phyloP scores from a whole-genome alignment of 345 rosid genomes.

The Stellera chamaejasme region DNA sequence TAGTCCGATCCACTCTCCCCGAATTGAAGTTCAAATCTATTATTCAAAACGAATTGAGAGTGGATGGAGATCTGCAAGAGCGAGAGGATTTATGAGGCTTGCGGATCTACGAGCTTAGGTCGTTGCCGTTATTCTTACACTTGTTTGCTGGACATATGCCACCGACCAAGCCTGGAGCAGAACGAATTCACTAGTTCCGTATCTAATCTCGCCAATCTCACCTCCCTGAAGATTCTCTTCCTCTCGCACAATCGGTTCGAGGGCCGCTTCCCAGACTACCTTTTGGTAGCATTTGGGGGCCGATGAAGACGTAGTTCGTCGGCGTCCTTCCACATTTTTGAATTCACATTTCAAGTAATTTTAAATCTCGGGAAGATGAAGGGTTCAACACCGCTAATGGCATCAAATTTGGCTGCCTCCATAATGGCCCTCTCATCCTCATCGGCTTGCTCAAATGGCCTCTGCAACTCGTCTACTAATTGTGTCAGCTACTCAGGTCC shows the following conservation, averaged over 20 bases:
- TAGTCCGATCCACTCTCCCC: no score
- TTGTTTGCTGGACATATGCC: no score
- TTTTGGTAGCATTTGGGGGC: slow-evolving; percentile 24
- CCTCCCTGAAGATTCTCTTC: slow-evolving; percentile 67
- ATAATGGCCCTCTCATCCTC: slow-evolving; percentile 39
- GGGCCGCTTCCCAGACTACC: slow-evolving; percentile 55
- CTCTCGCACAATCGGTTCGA: slow-evolving; percentile 59
- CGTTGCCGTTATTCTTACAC: no score
- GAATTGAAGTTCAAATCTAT: no score
- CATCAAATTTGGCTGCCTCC: slow-evolving; percentile 40
- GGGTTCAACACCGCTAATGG: slow-evolving; percentile 31
- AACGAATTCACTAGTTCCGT: slow-evolving; percentile 54
- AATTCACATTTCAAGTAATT: not conserved
- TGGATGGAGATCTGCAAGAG: no score
- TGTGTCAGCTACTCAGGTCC: no score
- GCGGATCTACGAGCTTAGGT: no score
- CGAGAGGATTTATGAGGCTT: no score
- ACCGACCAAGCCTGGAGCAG: slow-evolving; percentile 37
- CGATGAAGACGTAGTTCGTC: slow-evolving; percentile 21
- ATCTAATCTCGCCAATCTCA: slow-evolving; percentile 58
- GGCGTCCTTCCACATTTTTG: slow-evolving; percentile 17
- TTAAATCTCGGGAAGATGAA: slow-evolving; percentile 18
- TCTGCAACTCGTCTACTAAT: no score
- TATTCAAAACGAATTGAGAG: no score
- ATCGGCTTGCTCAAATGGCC: not conserved